These are phyloP conservation scores for Centaurea solstitialis DNA, from an alignment of 129 eudicot species.

Conservation along the genomic window DNA sequence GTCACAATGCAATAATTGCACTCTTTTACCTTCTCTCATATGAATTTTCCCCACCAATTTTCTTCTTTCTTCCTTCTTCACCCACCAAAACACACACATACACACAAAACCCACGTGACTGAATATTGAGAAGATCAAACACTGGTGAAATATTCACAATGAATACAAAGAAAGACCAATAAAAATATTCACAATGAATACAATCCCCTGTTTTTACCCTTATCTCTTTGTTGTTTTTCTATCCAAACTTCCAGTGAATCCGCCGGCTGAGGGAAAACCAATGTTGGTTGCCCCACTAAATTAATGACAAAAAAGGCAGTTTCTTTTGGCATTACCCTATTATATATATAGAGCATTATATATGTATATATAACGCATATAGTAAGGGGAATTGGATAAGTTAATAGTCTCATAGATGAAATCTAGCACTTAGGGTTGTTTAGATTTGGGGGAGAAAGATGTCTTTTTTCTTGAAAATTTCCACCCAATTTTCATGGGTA, in stretches of 20 bases:
- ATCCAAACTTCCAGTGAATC: constrained; percentile 13
- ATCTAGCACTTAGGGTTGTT: constrained; percentile 21
- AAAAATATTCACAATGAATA: not conserved
- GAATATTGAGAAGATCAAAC: not conserved
- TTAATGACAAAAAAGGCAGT: constrained; percentile 12
- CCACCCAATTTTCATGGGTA: constrained; percentile 7
- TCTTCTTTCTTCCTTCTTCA: not conserved
- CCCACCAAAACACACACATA: not conserved
- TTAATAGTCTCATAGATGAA: not conserved
- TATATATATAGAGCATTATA: constrained; percentile 2
- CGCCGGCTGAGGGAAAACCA: constrained; percentile 40
- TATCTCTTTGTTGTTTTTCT: not conserved
- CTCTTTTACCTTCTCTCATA: not conserved
- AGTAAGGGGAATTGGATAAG: constrained; percentile 22
- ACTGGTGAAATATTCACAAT: not conserved
- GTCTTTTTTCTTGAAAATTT: constrained; percentile 14
- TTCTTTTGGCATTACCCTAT: not conserved
- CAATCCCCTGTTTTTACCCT: constrained; percentile 1
- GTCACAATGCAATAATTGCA: not conserved
- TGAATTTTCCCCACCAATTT: not conserved
- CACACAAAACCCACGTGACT: not conserved
- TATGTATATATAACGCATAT: not conserved
- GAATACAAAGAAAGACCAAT: not conserved
- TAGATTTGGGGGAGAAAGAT: constrained; percentile 22
- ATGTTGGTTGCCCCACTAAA: constrained; percentile 32